Evolutionary conservation across 2,329 filamentous ascomycete species (phyloP).

Genomic region (Phaeosphaeriaceae sp.): DNA sequence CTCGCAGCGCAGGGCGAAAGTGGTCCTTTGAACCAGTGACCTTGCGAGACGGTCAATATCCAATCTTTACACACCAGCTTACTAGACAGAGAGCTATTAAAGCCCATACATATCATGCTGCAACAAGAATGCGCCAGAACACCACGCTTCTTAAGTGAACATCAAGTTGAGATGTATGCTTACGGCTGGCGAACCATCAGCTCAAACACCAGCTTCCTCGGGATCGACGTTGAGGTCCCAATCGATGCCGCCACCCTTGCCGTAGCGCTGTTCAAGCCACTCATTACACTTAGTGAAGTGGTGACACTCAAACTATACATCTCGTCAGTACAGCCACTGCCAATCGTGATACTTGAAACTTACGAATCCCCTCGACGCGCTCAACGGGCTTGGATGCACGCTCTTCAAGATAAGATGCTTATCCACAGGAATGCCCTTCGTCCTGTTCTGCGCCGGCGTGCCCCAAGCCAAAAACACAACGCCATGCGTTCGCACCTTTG

Average conservation of each 20-base stretch:
- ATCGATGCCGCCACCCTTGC: slow-evolving; percentile 79
- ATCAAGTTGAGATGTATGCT: too few species aligned
- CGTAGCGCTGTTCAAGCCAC: slow-evolving; percentile 83
- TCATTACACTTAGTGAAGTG: slow-evolving; percentile 85
- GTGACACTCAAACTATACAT: slow-evolving; percentile 69
- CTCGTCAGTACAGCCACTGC: slow-evolving; percentile 43
- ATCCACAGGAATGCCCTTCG: slow-evolving; percentile 72
- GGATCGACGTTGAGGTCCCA: slow-evolving; percentile 71
- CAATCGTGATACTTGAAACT: slow-evolving; percentile 38
- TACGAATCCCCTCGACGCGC: slow-evolving; percentile 79
- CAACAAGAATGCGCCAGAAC: too few species aligned
- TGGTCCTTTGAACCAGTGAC: too few species aligned
- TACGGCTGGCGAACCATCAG: too few species aligned
- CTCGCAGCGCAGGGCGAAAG: too few species aligned
- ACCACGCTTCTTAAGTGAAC: too few species aligned
- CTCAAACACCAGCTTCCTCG: slow-evolving; percentile 27
- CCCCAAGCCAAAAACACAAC: slow-evolving; percentile 98
- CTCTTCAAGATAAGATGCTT: slow-evolving; percentile 84
- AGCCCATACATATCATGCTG: too few species aligned
- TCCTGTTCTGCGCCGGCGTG: slow-evolving; percentile 79
- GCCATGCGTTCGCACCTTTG: slow-evolving; percentile 75
- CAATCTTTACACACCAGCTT: too few species aligned
- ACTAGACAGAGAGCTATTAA: too few species aligned
- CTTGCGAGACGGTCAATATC: too few species aligned
- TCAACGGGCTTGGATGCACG: slow-evolving; percentile 93